These are phyloP conservation scores for Cyberlindnera galapagoensis DNA, from an alignment of 805 yeast species.

Conservation along the genomic window DNA sequence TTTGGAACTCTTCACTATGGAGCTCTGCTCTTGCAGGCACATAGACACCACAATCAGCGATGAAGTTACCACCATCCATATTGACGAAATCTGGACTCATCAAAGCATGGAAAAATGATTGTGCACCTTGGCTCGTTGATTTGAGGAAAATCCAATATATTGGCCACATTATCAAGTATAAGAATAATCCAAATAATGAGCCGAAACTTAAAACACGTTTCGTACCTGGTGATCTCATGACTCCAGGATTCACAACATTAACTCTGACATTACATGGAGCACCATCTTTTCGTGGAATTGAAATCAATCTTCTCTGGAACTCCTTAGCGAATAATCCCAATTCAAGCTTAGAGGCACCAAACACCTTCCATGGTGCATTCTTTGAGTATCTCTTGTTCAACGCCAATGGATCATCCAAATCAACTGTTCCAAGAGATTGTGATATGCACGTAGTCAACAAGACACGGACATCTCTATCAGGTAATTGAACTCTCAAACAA, in stretches of 20 bases:
- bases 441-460: constrained; percentile 73
- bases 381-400: constrained; percentile 50
- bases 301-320: constrained; percentile 58
- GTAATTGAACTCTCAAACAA: constrained; percentile 79
- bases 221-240: constrained; percentile 83
- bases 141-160: constrained; percentile 77
- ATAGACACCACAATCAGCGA: constrained; percentile 64
- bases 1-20: constrained; percentile 54
- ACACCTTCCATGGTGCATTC: constrained; percentile 63
- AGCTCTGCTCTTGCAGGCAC: constrained; percentile 57
- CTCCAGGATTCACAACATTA: constrained; percentile 82
- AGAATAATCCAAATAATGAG: constrained; percentile 50
- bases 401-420: constrained; percentile 60
- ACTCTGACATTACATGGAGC: constrained; percentile 65
- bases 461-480: constrained; percentile 89
- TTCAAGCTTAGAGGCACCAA: constrained; percentile 77
- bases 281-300: constrained; percentile 61
- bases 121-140: constrained; percentile 73
- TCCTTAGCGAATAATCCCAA: constrained; percentile 72
- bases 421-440: constrained; percentile 66
- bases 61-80: constrained; percentile 57
- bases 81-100: constrained; percentile 65
- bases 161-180: constrained; percentile 71
- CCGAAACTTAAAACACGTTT: constrained; percentile 78
- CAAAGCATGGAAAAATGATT: constrained; percentile 62